These are phyloP conservation scores for Colletotrichum magnum DNA, from an alignment of 2,329 filamentous ascomycete genomes.

Conservation along the genomic window DNA sequence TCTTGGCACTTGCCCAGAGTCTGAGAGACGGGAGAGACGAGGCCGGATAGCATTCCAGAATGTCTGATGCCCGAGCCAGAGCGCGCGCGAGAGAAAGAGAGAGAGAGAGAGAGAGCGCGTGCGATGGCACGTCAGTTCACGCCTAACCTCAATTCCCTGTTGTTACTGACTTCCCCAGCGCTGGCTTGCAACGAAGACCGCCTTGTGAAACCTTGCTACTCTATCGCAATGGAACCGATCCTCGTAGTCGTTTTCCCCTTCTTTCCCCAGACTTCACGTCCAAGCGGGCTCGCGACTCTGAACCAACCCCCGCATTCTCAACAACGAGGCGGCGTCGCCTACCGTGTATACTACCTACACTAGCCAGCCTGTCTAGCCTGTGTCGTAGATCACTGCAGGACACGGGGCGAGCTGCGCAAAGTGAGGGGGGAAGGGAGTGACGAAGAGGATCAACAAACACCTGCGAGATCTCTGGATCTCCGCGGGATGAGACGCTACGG, in stretches of 20 bases:
- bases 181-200: too few relatives aligned
- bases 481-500: slow-evolving; percentile 15
- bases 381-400: slow-evolving; percentile 13
- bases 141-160: background rate
- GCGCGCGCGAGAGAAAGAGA: too few relatives aligned
- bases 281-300: too few relatives aligned
- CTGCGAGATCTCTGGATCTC: slow-evolving; percentile 13
- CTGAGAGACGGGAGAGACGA: background rate
- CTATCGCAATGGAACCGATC: background rate
- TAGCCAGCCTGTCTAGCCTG: background rate
- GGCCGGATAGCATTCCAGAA: too few relatives aligned
- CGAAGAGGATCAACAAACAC: background rate
- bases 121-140: background rate
- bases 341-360: background rate
- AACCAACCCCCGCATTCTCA: too few relatives aligned
- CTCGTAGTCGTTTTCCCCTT: background rate
- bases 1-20: background rate
- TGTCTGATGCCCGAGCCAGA: too few relatives aligned
- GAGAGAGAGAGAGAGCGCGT: too few relatives aligned
- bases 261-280: background rate
- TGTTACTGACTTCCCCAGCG: background rate
- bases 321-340: too few relatives aligned
- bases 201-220: background rate
- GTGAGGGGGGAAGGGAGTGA: too few relatives aligned
- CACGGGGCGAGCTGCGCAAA: too few relatives aligned